These are phyloP conservation scores for Suillus brevipes DNA, from an alignment of 768 basidiomycete genomes.

Conservation along the genomic window DNA sequence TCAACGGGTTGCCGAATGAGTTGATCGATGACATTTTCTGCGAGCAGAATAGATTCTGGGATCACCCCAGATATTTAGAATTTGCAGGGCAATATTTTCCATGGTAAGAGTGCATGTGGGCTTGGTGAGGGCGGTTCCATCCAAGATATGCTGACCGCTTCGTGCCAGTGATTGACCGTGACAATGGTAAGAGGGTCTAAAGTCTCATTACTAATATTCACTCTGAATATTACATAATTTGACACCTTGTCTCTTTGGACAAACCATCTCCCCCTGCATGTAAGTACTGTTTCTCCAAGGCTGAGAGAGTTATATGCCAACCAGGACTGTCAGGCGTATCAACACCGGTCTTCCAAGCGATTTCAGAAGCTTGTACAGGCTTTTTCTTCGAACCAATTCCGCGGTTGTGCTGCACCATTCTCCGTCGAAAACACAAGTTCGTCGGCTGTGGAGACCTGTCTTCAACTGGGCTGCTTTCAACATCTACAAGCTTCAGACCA, in stretches of 20 bases:
- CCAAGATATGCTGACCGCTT: too few species aligned
- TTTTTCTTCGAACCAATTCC: slow-evolving; percentile 55
- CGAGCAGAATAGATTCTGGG: background rate
- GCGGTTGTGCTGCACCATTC: slow-evolving; percentile 59
- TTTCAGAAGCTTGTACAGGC: slow-evolving; percentile 60
- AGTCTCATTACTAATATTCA: background rate
- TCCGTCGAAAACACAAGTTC: slow-evolving; percentile 43
- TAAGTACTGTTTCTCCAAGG: background rate
- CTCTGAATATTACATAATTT: background rate
- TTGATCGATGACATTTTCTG: background rate
- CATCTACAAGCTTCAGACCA: slow-evolving; percentile 40
- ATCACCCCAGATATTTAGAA: background rate
- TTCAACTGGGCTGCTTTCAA: slow-evolving; percentile 53
- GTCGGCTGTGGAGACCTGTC: slow-evolving; percentile 51
- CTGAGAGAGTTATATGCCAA: background rate
- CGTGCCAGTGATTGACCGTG: too few species aligned
- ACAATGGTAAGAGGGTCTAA: too few species aligned
- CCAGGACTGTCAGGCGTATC: background rate
- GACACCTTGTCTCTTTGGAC: background rate
- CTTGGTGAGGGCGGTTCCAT: background rate
- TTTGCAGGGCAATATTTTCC: background rate
- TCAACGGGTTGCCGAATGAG: background rate
- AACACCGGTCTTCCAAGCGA: slow-evolving; percentile 27
- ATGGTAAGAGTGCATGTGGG: background rate
- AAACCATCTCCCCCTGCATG: too few species aligned